Conservation (phyloP, 352 stramenopile species). For the Phytopythium montanum region DNA sequence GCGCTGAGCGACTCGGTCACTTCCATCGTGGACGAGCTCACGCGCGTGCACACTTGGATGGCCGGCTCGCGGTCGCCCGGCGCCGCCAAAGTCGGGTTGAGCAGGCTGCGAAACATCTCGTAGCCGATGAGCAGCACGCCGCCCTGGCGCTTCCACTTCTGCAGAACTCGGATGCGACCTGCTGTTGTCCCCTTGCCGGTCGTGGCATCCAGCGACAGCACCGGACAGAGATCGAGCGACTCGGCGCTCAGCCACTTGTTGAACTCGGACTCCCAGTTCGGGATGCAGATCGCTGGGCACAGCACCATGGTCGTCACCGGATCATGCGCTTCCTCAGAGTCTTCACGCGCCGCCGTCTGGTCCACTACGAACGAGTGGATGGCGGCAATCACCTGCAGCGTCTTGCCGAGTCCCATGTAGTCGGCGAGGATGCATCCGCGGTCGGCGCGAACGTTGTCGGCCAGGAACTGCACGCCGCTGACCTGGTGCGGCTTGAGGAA, state of each 20-base stretch:
- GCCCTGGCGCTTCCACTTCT: conserved; percentile 70
- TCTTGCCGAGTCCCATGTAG: conserved; percentile 91
- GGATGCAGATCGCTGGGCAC: conserved; percentile 95
- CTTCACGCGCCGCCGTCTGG: conserved; percentile 19
- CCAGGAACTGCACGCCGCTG: conserved; percentile 68
- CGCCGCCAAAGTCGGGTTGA: conserved; percentile 57
- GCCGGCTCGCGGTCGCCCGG: conserved; percentile 31
- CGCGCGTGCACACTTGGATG: conserved; percentile 63
- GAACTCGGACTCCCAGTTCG: conserved; percentile 97
- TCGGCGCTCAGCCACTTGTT: conserved; percentile 92
- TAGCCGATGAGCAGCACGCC: conserved; percentile 87
- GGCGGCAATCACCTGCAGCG: conserved; percentile 81
- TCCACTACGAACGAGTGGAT: conserved; percentile 81
- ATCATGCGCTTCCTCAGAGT: conserved; percentile 2
- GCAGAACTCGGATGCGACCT: conserved; percentile 50
- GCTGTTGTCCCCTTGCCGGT: conserved; percentile 49
- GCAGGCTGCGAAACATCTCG: conserved; percentile 85
- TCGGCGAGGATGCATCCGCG: conserved; percentile 86
- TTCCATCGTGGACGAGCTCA: conserved; percentile 65
- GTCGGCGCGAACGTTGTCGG: conserved; percentile 41
- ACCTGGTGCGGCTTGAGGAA: conserved; percentile 78
- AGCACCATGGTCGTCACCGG: conserved; percentile 85
- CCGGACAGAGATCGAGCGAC: conserved; percentile 43
- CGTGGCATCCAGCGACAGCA: conserved; percentile 60
- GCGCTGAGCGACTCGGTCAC: conserved; percentile 42